Conservation (phyloP, 2,329 filamentous ascomycete genomes). For the Stachybotrys elegans region DNA sequence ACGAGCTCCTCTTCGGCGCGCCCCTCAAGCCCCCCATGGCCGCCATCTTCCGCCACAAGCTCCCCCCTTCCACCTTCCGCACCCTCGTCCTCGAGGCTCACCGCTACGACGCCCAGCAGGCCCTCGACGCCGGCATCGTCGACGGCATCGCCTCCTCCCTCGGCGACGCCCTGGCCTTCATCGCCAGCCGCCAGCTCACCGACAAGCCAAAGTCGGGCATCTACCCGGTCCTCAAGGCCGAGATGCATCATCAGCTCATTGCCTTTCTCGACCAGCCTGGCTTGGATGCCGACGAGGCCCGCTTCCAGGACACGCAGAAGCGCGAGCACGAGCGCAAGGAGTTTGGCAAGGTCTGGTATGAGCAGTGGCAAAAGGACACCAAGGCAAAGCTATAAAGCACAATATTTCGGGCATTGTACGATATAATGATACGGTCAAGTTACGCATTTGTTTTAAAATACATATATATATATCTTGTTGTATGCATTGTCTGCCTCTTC, state of each 20-base stretch:
- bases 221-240: constrained; percentile 67
- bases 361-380: constrained; percentile 41
- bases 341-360: constrained; percentile 40
- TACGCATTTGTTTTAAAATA: not conserved
- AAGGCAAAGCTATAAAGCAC: constrained; percentile 35
- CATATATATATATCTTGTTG: too few species aligned
- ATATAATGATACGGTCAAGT: not conserved
- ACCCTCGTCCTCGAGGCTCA: constrained; percentile 68
- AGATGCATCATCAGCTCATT: constrained; percentile 68
- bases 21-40: constrained; percentile 72
- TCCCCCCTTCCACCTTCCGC: constrained; percentile 51
- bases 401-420: too few species aligned
- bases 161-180: constrained; percentile 56
- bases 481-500: too few species aligned
- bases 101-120: constrained; percentile 58
- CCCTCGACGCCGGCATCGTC: constrained; percentile 61
- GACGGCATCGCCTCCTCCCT: constrained; percentile 55
- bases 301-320: constrained; percentile 35
- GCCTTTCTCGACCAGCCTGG: constrained; percentile 49
- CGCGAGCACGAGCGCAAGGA: constrained; percentile 36
- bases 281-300: constrained; percentile 44
- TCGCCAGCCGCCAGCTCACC: constrained; percentile 53
- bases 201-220: constrained; percentile 60
- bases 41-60: constrained; percentile 67
- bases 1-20: constrained; percentile 76